A percentile compares a stretch with the other conserved stretches of the same genome.
These are phyloP conservation scores for Diplodia sapinea DNA, from an alignment of 2,329 filamentous ascomycete genomes.

Conservation along the genomic window DNA sequence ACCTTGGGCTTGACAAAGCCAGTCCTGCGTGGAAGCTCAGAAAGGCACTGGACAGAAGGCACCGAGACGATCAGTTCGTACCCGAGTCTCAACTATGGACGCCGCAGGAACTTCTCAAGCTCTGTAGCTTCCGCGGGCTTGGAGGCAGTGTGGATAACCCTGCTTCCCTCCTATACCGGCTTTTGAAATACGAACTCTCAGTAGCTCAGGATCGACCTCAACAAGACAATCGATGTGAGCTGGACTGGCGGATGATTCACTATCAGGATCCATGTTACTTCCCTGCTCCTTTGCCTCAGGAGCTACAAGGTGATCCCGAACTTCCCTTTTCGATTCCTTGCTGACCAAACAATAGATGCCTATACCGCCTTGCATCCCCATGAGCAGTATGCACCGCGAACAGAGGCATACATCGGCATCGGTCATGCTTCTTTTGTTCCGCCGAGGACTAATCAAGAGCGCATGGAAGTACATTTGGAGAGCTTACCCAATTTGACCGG, in stretches of 20 bases:
- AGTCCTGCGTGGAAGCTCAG: not conserved
- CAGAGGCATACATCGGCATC: not conserved
- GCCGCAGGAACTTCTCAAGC: not conserved
- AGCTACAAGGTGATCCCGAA: not conserved
- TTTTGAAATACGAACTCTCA: constrained; percentile 4
- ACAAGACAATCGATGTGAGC: not conserved
- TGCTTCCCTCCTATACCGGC: not conserved
- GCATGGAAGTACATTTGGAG: not conserved
- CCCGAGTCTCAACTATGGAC: not conserved
- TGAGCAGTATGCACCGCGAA: not conserved
- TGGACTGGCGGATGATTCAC: constrained; percentile 7
- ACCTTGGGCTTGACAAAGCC: not conserved
- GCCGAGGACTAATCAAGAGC: not conserved
- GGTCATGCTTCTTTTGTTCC: not conserved
- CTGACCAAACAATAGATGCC: not conserved
- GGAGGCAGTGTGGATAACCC: too few species aligned
- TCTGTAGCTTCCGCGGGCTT: not conserved
- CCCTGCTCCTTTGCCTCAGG: not conserved
- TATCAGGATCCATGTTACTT: constrained; percentile 1
- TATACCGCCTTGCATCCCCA: not conserved
- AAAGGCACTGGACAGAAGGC: constrained; percentile 1
- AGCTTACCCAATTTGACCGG: not conserved
- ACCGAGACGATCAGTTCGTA: not conserved
- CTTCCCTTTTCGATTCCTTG: not conserved
- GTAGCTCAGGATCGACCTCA: constrained; percentile 6